These are phyloP conservation scores for Plasmodium relictum DNA, from an alignment of 169 alveolate species.

Conservation along the genomic window DNA sequence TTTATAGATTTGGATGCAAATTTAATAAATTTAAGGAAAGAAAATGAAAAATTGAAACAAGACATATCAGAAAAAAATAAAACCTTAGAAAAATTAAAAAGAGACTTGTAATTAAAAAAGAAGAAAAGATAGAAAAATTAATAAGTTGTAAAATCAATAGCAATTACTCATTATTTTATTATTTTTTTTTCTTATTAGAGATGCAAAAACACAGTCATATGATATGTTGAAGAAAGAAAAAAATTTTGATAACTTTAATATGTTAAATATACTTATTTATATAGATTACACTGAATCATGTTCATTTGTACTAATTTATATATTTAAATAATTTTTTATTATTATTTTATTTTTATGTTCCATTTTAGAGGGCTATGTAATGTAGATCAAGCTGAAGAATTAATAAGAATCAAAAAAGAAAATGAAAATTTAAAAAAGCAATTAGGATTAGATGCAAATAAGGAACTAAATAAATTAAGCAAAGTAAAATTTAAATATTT, in stretches of 20 bases:
- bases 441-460: constrained; percentile 21
- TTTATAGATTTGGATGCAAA: constrained; percentile 39
- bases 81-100: constrained; percentile 58
- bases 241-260: constrained; percentile 51
- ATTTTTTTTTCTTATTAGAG: constrained; percentile 40
- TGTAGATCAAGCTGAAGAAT: constrained; percentile 75
- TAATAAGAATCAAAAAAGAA: constrained; percentile 73
- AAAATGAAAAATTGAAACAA: constrained; percentile 44
- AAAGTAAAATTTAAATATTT: constrained; percentile 10
- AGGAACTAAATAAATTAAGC: constrained; percentile 43
- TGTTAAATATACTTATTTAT: constrained; percentile 25
- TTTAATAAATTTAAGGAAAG: constrained; percentile 42
- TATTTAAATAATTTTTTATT: constrained; percentile 5
- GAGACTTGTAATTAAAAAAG: constrained; percentile 50
- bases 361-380: constrained; percentile 49
- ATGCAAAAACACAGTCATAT: constrained; percentile 43
- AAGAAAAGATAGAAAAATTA: constrained; percentile 2
- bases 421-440: constrained; percentile 59
- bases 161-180: background rate
- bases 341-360: constrained; percentile 2
- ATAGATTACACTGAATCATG: background rate
- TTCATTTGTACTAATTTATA: background rate
- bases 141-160: too few relatives aligned
- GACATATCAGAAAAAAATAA: constrained; percentile 66
- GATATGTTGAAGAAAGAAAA: constrained; percentile 57